Evolutionary conservation across 352 stramenopile species (phyloP), one percentile per base, ranked within the genome.

Genomic region (Blastocystis sp.): DNA sequence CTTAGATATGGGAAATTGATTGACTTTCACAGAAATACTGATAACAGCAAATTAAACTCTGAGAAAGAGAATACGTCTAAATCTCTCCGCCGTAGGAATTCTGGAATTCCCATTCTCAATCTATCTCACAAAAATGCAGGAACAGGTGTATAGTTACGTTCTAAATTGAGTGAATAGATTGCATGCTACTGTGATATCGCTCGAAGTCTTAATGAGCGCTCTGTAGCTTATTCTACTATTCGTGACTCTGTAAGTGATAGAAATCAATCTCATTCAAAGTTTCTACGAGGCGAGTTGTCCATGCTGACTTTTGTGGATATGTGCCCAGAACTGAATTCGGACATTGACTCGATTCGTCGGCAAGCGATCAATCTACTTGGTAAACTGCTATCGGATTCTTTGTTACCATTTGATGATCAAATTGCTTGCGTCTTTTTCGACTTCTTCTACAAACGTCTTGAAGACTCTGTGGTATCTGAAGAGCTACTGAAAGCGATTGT

Each of bases 221-320:
- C 53, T 66, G 26, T 7, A 11, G 45, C 73, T 6, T 85, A 85
- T 41, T 18, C 7, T 9, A 30, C 9, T 3, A 85, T 85, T 66
- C 56, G 59, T 9, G 30, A 65, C 41, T n/a, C 47, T 47, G 73
- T 85, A 66, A 47, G 8, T 18, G 20, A 26, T 20, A 24, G 16
- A 24, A 8, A 64, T 50, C 3, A 8, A 50, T 41, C n/a, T 66
- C 45, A 41, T 34, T 6, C n/a, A 8, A 34, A 85, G 73, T 68
- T 85, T 9, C 7, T 68, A 4, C 34, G 43, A n/a, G 53, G 56
- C 7, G 20, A 30, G 30, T 53, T 69, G 13, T n/a, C 47, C 0
- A 66, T 85, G 5, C 53, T 85, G 24, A 43, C 20, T 53, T 85
- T 85, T 65, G 73, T 85, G 0, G 73, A 85, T 85, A 53, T 54